These are phyloP conservation scores for Cladosporium oxysporum DNA, from an alignment of 2,329 filamentous ascomycete species.

Conservation along the genomic window DNA sequence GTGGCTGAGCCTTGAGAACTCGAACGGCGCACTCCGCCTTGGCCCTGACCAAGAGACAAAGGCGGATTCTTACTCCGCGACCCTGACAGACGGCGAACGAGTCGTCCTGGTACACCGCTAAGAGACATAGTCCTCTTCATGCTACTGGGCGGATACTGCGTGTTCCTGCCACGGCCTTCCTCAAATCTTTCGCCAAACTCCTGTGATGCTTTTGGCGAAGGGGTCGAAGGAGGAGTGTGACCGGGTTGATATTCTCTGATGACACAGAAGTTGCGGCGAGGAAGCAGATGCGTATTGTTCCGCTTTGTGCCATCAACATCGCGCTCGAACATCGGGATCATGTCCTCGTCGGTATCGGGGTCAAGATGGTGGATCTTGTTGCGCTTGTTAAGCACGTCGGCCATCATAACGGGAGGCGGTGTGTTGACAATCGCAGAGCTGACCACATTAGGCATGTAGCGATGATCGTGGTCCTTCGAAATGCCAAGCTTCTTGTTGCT, in stretches of 20 bases:
- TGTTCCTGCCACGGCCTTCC: conserved; percentile 5
- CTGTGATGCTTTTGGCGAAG: conserved; percentile 38
- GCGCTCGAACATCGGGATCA: conserved; percentile 89
- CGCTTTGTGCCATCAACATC: conserved; percentile 86
- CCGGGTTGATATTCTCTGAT: conserved; percentile 83
- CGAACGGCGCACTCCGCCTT: conserved; percentile 3
- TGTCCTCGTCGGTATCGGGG: conserved; percentile 81
- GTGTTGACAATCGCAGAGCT: conserved; percentile 93
- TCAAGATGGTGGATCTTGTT: conserved; percentile 73
- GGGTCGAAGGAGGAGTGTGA: conserved; percentile 69
- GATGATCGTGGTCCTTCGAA: conserved; percentile 85
- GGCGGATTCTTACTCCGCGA: conserved; percentile 29
- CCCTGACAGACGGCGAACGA: conserved; percentile 46
- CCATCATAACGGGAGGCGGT: conserved; percentile 82
- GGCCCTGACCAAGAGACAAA: conserved; percentile 5
- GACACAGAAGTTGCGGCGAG: conserved; percentile 92
- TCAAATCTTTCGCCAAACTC: conserved; percentile 23
- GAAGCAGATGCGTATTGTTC: conserved; percentile 87
- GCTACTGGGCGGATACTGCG: conserved; percentile 21
- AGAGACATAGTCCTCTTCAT: conserved; percentile 38
- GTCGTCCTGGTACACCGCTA: conserved; percentile 37
- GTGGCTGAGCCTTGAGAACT: conserved; percentile 15
- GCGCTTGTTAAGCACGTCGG: conserved; percentile 88
- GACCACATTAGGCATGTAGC: conserved; percentile 95
- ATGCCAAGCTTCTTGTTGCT: conserved; percentile 81